Evolutionary conservation across 495 filamentous ascomycete genomes (phyloP).

Genomic region (Daldinia grandis): DNA sequence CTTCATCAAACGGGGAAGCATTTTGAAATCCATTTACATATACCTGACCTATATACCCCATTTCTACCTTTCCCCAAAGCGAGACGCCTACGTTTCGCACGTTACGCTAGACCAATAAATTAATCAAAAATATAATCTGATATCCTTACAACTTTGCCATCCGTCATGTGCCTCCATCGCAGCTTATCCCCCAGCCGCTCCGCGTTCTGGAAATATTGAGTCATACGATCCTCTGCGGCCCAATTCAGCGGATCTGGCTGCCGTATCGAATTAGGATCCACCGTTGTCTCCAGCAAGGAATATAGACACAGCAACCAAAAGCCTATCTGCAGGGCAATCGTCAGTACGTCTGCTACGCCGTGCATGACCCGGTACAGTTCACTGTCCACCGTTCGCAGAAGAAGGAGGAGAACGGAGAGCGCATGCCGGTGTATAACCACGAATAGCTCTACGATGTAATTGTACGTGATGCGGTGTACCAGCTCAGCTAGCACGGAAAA

Average conservation of each 20-base stretch:
- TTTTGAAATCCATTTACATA: conserved; percentile 1
- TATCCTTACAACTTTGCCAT: conserved; percentile 2
- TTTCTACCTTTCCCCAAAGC: neutral
- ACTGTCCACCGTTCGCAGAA: neutral
- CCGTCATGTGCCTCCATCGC: neutral
- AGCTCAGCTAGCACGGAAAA: neutral
- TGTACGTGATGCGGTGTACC: neutral
- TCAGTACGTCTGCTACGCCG: neutral
- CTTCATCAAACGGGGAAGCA: neutral
- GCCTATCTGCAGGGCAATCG: too few relatives aligned
- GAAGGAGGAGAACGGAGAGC: neutral
- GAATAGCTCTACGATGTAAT: neutral
- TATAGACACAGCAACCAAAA: conserved; percentile 5
- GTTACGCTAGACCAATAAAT: neutral
- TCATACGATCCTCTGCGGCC: neutral
- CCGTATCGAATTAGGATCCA: neutral
- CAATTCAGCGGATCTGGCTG: conserved; percentile 15
- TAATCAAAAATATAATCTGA: neutral
- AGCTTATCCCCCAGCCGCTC: neutral
- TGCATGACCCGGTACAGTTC: neutral
- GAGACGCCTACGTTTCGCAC: neutral
- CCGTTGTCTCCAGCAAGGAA: neutral
- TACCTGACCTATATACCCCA: conserved; percentile 9
- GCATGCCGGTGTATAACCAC: neutral
- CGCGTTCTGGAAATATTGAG: neutral